Evolutionary conservation across 805 yeast species (phyloP), one percentile per base, ranked within the genome.

Genomic region (Candida verbasci): DNA sequence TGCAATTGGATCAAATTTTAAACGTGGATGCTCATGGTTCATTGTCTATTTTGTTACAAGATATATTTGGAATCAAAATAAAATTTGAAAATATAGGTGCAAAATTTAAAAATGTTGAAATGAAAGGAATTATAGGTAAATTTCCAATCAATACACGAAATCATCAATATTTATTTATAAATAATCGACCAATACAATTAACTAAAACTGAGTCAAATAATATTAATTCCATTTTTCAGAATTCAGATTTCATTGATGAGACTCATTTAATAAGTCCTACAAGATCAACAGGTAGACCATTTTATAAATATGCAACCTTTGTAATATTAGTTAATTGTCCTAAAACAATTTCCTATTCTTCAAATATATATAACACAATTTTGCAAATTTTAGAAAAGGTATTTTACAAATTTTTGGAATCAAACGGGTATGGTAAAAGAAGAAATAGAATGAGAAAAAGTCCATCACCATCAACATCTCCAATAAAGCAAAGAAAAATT

Each of bases 151-250:
- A 60, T 37, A 49, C 68, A 0, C 65, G 56, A 29, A 41, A 46
- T 1, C 58, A 62, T 38, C 84, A 78, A 44, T 68, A 61, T 34
- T 45, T 76, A 1, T 71, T 62, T 35, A 44, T 74, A 16, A 76
- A 79, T 49, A 63, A 63, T 3, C 55, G 71, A 17, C 54, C 46
- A 9, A 47, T 65, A 12, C 8, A 17, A 6, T 29, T 37, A 30
- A 17, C 45, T 12, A 26, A 30, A 3, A 38, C 40, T n/a, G 48
- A 38, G 46, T 10, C 34, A 28, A 17, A 36, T 38, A 3, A 39
- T 0, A 42, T 66, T 9, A 58, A 58, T 34, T 45, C 42, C 23
- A 16, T 43, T 6, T 63, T 65, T 37, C 24, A 29, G 9, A 32
- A 44, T 35, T 23, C 56, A 27, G 50, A 46, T 7, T 48, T 50